These are phyloP conservation scores for Brassica balearica DNA, from an alignment of 441 rosid species.

Conservation along the genomic window DNA sequence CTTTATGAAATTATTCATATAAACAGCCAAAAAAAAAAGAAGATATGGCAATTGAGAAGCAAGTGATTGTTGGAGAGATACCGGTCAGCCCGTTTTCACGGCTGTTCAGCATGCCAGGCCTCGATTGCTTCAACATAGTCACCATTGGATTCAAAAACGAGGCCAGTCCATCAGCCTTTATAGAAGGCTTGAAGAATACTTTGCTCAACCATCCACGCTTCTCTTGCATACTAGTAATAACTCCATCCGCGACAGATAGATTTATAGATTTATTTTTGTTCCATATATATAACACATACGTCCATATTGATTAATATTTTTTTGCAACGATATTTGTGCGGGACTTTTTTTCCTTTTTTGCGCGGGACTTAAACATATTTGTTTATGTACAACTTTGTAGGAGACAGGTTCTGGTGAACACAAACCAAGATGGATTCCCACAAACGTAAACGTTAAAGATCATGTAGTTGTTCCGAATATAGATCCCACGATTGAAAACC, in stretches of 20 bases:
- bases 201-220: conserved; percentile 73
- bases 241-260: no score
- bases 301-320: no score
- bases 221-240: conserved; percentile 56
- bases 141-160: conserved; percentile 53
- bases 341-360: background rate
- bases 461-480: conserved; percentile 37
- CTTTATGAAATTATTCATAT: conserved; percentile 6
- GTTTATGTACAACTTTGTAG: conserved; percentile 14
- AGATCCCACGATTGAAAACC: conserved; percentile 26
- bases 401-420: conserved; percentile 6
- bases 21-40: conserved; percentile 3
- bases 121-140: conserved; percentile 50
- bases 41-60: conserved; percentile 19
- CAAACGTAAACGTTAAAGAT: conserved; percentile 45
- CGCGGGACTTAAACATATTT: conserved; percentile 7
- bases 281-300: no score
- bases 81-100: conserved; percentile 31
- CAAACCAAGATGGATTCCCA: conserved; percentile 47
- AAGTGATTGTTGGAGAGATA: conserved; percentile 6
- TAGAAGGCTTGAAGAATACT: conserved; percentile 50
- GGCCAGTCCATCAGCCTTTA: conserved; percentile 40
- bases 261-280: no score
- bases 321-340: background rate
- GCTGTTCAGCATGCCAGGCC: conserved; percentile 27